Evolutionary conservation across 352 stramenopile genomes (phyloP).

Genomic region (Globisporangium ultimum): DNA sequence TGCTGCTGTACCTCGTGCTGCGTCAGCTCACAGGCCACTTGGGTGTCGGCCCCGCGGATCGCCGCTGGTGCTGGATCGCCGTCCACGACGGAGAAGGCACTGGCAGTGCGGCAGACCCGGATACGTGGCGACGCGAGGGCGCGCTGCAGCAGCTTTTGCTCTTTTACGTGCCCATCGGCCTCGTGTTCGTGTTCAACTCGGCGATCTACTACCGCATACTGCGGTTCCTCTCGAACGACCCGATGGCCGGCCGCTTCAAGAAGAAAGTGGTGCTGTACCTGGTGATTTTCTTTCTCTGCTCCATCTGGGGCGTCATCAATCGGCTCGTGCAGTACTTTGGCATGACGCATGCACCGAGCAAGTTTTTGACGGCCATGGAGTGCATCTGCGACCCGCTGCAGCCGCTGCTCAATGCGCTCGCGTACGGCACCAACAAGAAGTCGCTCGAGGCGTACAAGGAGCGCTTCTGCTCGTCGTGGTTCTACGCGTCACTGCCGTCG

Average conservation of each 20-base stretch:
- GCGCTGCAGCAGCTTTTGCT: constrained; percentile 60
- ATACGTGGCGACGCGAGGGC: constrained; percentile 39
- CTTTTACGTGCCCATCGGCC: constrained; percentile 62
- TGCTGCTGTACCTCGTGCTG: constrained; percentile 52
- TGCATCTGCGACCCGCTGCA: constrained; percentile 71
- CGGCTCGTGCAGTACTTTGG: constrained; percentile 60
- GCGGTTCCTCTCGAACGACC: constrained; percentile 54
- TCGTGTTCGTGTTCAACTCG: constrained; percentile 70
- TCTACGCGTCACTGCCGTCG: constrained; percentile 56
- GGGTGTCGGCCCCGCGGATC: constrained; percentile 62
- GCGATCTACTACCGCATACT: constrained; percentile 57
- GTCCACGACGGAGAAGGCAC: constrained; percentile 25
- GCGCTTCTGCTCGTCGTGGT: constrained; percentile 60
- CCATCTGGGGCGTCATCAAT: constrained; percentile 67
- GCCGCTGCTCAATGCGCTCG: constrained; percentile 62
- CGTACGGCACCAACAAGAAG: constrained; percentile 71
- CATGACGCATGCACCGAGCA: constrained; percentile 40
- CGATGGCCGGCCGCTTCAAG: constrained; percentile 57
- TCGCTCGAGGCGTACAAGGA: constrained; percentile 72
- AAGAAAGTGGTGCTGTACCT: constrained; percentile 64
- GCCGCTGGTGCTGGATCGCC: constrained; percentile 76
- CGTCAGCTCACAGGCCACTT: constrained; percentile 69
- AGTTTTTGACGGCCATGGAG: constrained; percentile 58
- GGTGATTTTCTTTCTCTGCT: constrained; percentile 69
- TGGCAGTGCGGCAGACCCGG: constrained; percentile 18